Evolutionary conservation across 441 rosid genomes (phyloP), one percentile per base, ranked within the genome.

Genomic region (Euphorbia celastroides): DNA sequence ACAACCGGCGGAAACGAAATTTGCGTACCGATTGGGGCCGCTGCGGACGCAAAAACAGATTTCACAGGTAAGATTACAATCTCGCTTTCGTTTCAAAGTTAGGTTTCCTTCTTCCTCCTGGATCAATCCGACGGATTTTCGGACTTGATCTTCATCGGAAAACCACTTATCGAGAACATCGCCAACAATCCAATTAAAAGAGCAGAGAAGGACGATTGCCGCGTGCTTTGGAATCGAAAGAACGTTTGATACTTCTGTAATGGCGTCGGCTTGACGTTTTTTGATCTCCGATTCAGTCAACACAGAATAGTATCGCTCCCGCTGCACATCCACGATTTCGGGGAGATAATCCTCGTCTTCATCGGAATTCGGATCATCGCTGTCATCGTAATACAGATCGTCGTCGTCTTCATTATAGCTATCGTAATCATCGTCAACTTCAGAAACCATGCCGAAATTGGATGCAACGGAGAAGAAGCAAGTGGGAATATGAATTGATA

Each of bases 201-300:
- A 14, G n/a, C 50, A 26, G 5, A 70, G 66, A 13, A 70, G 60
- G 16, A 62, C 9, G 5, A 19, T 26, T 1, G 73, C 67, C 2
- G 20, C 28, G 0, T 1, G 2, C 20, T 23, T 41, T 1, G 62
- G 27, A 16, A 70, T 27, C 0, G 67, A 61, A 52, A 70, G 67
- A 14, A 41, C 20, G 9, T 17, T 31, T 4, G 62, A 55, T 12
- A 70, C 14, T 14, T 41, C 16, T 19, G 20, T 11, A 14, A 70
- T 25, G 3, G 25, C 67, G 3, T 52, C 61, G 11, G n/a, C 52
- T 27, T 8, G 50, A 4, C 65, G 61, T 30, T 17, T 27, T 30
- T 16, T 63, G 36, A 68, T 60, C 0, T 68, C 60, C 16, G 59
- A 14, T 68, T 68, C 72, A 3, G 10, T 50, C 72, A 68, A 34